Evolutionary conservation across 768 basidiomycete genomes (phyloP).

Genomic region (Xerocomus potaroensis): DNA sequence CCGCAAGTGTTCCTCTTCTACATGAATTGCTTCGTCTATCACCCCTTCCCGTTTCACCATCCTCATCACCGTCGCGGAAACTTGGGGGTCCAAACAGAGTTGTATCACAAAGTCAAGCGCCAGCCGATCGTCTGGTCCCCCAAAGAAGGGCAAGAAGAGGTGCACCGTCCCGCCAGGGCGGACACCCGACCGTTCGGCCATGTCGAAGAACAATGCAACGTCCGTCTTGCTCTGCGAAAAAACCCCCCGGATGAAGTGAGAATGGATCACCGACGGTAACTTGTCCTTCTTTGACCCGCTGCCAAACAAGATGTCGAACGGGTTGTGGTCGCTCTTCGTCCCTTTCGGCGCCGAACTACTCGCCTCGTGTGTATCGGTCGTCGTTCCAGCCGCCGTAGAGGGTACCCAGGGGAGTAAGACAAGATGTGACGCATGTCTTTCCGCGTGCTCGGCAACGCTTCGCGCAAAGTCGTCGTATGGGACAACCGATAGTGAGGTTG

Average conservation of each 20-base stretch:
- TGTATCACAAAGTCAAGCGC: slow-evolving; percentile 84
- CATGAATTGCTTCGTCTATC: not conserved
- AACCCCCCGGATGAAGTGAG: slow-evolving; percentile 78
- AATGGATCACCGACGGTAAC: slow-evolving; percentile 49
- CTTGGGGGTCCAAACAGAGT: slow-evolving; percentile 62
- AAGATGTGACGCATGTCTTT: slow-evolving; percentile 57
- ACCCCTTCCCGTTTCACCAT: slow-evolving; percentile 47
- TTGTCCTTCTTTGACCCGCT: slow-evolving; percentile 29
- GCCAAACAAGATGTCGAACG: slow-evolving; percentile 69
- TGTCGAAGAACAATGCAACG: slow-evolving; percentile 81
- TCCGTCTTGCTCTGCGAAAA: slow-evolving; percentile 69
- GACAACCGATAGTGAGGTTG: slow-evolving; percentile 67
- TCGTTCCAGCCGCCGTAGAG: slow-evolving; percentile 42
- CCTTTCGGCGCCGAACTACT: slow-evolving; percentile 11
- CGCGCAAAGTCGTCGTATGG: slow-evolving; percentile 67
- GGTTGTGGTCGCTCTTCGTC: slow-evolving; percentile 37
- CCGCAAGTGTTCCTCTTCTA: slow-evolving; percentile 14
- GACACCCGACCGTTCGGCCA: slow-evolving; percentile 33
- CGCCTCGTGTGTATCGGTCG: slow-evolving; percentile 2
- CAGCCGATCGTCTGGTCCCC: slow-evolving; percentile 88
- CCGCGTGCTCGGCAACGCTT: slow-evolving; percentile 66
- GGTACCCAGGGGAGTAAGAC: slow-evolving; percentile 81
- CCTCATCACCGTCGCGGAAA: slow-evolving; percentile 72
- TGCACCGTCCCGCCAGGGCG: slow-evolving; percentile 44
- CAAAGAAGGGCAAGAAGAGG: slow-evolving; percentile 87